Evolutionary conservation across 192 early-diverging fungal species (phyloP), one percentile per base, ranked within the genome.

Genomic region (Ambispora gerdemannii): DNA sequence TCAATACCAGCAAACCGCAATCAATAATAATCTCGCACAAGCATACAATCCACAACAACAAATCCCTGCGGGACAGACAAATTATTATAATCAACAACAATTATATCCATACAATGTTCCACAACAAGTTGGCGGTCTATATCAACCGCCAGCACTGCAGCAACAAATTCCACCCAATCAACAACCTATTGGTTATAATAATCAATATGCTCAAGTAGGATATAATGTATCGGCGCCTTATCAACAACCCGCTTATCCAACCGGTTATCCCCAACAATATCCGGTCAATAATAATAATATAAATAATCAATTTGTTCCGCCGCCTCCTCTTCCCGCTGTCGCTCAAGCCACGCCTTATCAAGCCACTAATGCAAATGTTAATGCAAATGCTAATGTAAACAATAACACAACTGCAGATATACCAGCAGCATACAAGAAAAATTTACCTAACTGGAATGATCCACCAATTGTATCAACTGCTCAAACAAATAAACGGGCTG

Each of bases 381-480:
- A 43, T 67, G 62, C 38, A 72, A 72, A 51, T 53, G n/a, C n/a
- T n/a, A 76, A 53, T 36, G 58, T 71, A 10, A 76, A 80, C 47
- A 63, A 63, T 24, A 43, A 74, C 22, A 66, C 75, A 47, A 70
- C 72, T 22, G 66, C 77, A 24, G 78, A 76, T 25, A 34, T 77
- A 31, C 63, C 74, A 56, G 71, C 78, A 11, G 78, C 79, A 24
- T 76, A 76, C 36, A 78, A 78, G 31, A 84, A 81, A 50, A 72
- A 77, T 43, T 67, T 75, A 33, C 71, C 78, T 22, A 81, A 81
- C 58, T 87, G 83, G 83, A 87, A 87, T 64, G 85, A 87, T 67
- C 82, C 85, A 30, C 85, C 85, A 58, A 58, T 81, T 65, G 43
- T 74, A 64, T 70, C 72, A 35, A 49, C 69, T 63, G 55, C 72